Percentiles rank a stretch among this genome's conserved stretches.
Conservation (phyloP, 2,329 filamentous ascomycete species). For the Hymenotorrendiella dingleyae region DNA sequence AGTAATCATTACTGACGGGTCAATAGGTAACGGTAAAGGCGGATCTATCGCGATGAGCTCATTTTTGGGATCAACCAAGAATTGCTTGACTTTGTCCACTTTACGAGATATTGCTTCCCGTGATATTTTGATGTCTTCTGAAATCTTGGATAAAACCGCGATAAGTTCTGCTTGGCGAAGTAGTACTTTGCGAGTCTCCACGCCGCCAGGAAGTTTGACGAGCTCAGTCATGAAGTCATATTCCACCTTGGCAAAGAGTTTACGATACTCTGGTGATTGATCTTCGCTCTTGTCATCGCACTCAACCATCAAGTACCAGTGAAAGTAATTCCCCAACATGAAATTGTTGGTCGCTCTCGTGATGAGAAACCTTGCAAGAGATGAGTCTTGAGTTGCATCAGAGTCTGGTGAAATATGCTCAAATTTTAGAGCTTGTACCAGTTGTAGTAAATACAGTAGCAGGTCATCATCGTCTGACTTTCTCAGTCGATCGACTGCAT, state of each 20-base stretch:
- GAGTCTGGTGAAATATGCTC: constrained; percentile 65
- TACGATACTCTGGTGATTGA: constrained; percentile 68
- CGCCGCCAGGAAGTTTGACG: constrained; percentile 63
- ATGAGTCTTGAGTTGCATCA: constrained; percentile 67
- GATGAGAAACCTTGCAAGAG: constrained; percentile 83
- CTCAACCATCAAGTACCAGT: constrained; percentile 99
- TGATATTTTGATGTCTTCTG: constrained; percentile 78
- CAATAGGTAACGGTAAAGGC: constrained; percentile 79
- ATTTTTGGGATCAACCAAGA: constrained; percentile 82
- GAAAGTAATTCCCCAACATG: constrained; percentile 86
- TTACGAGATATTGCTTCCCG: constrained; percentile 69
- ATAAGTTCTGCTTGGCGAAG: constrained; percentile 86
- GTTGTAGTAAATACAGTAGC: constrained; percentile 82
- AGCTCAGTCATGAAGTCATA: constrained; percentile 94
- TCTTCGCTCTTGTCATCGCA: constrained; percentile 71
- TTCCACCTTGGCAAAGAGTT: constrained; percentile 86
- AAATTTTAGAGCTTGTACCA: constrained; percentile 94
- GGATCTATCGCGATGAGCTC: constrained; percentile 79
- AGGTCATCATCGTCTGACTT: constrained; percentile 92
- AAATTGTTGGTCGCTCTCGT: constrained; percentile 82
- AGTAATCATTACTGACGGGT: constrained; percentile 73
- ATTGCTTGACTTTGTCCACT: constrained; percentile 76
- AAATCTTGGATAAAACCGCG: constrained; percentile 79
- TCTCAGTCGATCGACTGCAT: constrained; percentile 84
- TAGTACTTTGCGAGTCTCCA: constrained; percentile 68